Percentiles rank a stretch among this genome's conserved stretches.
These are phyloP conservation scores for Metarhizium guizhouense DNA, from an alignment of 2,329 filamentous ascomycete genomes.

Conservation along the genomic window DNA sequence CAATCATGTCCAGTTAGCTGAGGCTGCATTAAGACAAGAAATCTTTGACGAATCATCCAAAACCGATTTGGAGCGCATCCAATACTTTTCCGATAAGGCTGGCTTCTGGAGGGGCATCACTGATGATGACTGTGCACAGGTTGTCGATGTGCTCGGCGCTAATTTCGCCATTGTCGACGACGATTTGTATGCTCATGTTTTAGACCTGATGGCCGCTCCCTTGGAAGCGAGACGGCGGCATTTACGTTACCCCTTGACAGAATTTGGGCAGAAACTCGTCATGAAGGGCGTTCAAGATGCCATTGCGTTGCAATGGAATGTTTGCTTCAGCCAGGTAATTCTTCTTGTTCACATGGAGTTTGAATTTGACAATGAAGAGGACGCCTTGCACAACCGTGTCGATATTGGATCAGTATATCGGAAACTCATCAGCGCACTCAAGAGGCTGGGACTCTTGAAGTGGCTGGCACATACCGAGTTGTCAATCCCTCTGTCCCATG, in stretches of 20 bases:
- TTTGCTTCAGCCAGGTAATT: slow-evolving; percentile 75
- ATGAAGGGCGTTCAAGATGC: slow-evolving; percentile 74
- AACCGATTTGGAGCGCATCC: slow-evolving; percentile 65
- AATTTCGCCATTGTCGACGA: slow-evolving; percentile 51
- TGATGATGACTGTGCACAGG: slow-evolving; percentile 67
- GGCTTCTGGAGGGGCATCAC: slow-evolving; percentile 71
- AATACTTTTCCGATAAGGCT: slow-evolving; percentile 68
- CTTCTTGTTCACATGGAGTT: slow-evolving; percentile 81
- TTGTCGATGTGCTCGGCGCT: slow-evolving; percentile 61
- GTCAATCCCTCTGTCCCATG: slow-evolving; percentile 35
- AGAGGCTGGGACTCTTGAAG: slow-evolving; percentile 62
- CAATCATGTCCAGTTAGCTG: slow-evolving; percentile 58
- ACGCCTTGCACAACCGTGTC: slow-evolving; percentile 49
- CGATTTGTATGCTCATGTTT: slow-evolving; percentile 43
- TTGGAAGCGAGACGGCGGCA: slow-evolving; percentile 37
- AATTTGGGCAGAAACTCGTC: slow-evolving; percentile 67
- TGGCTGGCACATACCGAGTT: slow-evolving; percentile 58
- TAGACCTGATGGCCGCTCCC: slow-evolving; percentile 34
- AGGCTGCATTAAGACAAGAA: slow-evolving; percentile 60
- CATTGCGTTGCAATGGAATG: slow-evolving; percentile 59
- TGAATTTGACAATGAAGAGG: slow-evolving; percentile 66
- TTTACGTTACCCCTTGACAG: slow-evolving; percentile 49
- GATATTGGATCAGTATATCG: slow-evolving; percentile 63
- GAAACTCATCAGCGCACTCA: slow-evolving; percentile 60
- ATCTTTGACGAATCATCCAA: slow-evolving; percentile 64